Evolutionary conservation across 2,329 filamentous ascomycete species (phyloP).

Genomic region (Cladophialophora exuberans): DNA sequence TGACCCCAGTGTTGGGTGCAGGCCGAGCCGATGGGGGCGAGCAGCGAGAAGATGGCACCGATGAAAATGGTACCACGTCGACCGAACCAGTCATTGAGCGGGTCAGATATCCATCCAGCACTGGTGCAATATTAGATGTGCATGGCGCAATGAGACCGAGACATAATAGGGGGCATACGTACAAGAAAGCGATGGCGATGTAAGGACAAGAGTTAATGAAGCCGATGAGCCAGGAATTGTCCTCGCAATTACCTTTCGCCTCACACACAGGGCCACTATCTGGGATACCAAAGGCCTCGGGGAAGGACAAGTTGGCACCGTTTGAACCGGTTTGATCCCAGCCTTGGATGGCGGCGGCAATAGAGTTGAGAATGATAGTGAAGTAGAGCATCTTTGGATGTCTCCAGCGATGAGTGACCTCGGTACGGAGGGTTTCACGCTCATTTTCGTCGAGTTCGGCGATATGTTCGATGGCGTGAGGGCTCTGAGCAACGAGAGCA

Average conservation of each 20-base stretch:
- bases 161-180: too few relatives aligned
- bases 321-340: conserved; percentile 54
- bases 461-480: conserved; percentile 64
- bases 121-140: conserved; percentile 37
- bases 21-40: conserved; percentile 70
- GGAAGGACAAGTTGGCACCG: conserved; percentile 57
- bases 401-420: conserved; percentile 52
- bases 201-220: conserved; percentile 65
- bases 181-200: conserved; percentile 56
- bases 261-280: conserved; percentile 36
- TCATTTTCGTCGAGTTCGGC: conserved; percentile 60
- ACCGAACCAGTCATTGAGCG: conserved; percentile 61
- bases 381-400: conserved; percentile 54
- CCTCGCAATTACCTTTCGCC: conserved; percentile 39
- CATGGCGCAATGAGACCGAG: too few relatives aligned
- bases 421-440: conserved; percentile 45
- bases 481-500: conserved; percentile 74
- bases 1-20: conserved; percentile 63
- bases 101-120: conserved; percentile 70
- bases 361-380: conserved; percentile 53
- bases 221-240: conserved; percentile 65
- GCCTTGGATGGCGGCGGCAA: conserved; percentile 56
- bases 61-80: conserved; percentile 68
- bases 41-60: conserved; percentile 65
- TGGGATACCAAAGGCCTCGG: conserved; percentile 51